phyloP scores from a whole-genome alignment of 805 yeast genomes.

The Pichia kluyveri region DNA sequence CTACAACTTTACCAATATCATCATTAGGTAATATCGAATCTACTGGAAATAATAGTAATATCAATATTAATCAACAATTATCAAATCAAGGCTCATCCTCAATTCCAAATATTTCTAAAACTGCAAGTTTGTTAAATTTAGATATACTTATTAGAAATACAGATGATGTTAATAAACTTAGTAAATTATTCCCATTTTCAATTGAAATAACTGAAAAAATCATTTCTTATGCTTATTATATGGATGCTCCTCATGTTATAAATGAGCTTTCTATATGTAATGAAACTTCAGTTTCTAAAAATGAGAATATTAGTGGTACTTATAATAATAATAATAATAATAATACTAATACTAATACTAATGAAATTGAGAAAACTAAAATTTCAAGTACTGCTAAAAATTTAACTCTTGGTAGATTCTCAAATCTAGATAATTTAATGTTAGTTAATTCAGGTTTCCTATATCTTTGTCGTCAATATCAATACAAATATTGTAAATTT shows the following conservation, averaged over 20 bases:
- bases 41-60: neutral
- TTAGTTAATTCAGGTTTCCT: slow-evolving; percentile 50
- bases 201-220: slow-evolving; percentile 26
- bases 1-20: neutral
- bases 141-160: neutral
- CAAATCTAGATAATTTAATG: slow-evolving; percentile 22
- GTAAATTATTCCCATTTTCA: slow-evolving; percentile 20
- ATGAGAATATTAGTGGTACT: neutral
- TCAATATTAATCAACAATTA: neutral
- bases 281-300: neutral
- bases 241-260: slow-evolving; percentile 15
- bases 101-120: neutral
- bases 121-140: neutral
- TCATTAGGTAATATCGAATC: neutral
- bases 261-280: neutral
- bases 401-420: slow-evolving; percentile 16
- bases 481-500: slow-evolving; percentile 62
- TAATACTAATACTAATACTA: no score
- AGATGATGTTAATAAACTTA: neutral
- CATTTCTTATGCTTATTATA: slow-evolving; percentile 22
- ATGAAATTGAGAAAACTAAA: neutral
- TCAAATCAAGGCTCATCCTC: neutral
- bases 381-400: slow-evolving; percentile 12
- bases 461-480: slow-evolving; percentile 45
- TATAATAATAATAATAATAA: neutral